These are phyloP conservation scores for Blepharisma undulans DNA, from an alignment of 169 alveolate genomes.

Conservation along the genomic window DNA sequence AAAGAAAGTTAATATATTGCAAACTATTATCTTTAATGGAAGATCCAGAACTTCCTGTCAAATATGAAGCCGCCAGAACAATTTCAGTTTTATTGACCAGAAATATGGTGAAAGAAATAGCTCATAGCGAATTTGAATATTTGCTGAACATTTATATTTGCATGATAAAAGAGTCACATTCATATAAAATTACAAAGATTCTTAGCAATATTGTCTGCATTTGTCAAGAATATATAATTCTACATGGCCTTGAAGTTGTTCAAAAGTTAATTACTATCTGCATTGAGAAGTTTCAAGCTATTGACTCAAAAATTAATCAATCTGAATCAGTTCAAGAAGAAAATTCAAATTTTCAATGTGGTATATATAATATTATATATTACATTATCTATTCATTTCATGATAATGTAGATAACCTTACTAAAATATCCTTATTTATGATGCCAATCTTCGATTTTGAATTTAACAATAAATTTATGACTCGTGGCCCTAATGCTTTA, in stretches of 20 bases:
- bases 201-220: slow-evolving; percentile 48
- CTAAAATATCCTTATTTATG: no score
- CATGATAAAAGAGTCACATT: slow-evolving; percentile 75
- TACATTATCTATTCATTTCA: no score
- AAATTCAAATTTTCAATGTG: no score
- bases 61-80: slow-evolving; percentile 71
- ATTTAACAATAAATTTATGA: no score
- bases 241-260: neutral
- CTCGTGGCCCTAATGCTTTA: no score
- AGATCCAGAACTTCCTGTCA: slow-evolving; percentile 69
- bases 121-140: slow-evolving; percentile 53
- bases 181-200: slow-evolving; percentile 71
- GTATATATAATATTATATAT: no score
- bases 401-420: no score
- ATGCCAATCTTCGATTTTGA: no score
- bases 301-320: no score
- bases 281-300: no score
- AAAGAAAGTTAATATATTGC: slow-evolving; percentile 38
- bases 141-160: slow-evolving; percentile 63
- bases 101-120: slow-evolving; percentile 47
- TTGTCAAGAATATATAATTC: neutral
- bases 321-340: no score
- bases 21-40: slow-evolving; percentile 34
- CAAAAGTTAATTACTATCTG: neutral
- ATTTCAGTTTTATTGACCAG: slow-evolving; percentile 49